Conservation (phyloP, 768 basidiomycete genomes). For the Suillus placidus region DNA sequence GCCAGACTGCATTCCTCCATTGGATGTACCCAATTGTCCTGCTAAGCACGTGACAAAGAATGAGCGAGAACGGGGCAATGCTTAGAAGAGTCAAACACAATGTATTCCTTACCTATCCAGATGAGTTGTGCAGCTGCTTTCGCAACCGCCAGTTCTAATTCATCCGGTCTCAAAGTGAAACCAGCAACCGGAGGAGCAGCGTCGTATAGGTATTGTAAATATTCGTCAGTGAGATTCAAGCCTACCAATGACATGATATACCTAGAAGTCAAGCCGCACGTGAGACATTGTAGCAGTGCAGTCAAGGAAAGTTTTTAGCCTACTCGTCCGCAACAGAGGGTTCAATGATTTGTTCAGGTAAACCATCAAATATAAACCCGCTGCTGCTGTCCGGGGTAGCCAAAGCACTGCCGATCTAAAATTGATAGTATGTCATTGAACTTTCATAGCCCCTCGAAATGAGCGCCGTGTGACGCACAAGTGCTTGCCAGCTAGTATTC, state of each 20-base stretch:
- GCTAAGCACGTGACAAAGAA: not conserved
- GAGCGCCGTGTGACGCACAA: not conserved
- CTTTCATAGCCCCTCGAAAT: not conserved
- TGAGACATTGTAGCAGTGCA: not conserved
- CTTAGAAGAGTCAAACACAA: not conserved
- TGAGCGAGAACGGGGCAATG: not conserved
- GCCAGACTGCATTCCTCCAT: not conserved
- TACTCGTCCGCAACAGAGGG: not conserved
- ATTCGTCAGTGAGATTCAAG: not conserved
- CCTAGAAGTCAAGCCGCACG: not conserved
- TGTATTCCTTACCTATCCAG: not conserved
- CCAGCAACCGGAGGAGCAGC: not conserved
- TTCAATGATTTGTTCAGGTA: not conserved
- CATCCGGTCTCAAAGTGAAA: not conserved
- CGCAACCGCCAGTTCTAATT: conserved; percentile 6
- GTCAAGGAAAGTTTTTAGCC: not conserved
- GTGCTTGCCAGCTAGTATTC: not conserved
- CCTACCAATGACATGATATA: conserved; percentile 4
- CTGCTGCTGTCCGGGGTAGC: not conserved
- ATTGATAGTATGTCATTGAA: not conserved
- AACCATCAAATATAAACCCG: not conserved
- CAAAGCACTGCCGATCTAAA: not conserved
- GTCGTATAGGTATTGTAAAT: not conserved
- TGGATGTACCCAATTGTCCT: not conserved
- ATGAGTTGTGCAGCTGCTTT: not conserved